These are phyloP conservation scores for Boletus huronensis DNA, from an alignment of 768 basidiomycete species.

Conservation along the genomic window DNA sequence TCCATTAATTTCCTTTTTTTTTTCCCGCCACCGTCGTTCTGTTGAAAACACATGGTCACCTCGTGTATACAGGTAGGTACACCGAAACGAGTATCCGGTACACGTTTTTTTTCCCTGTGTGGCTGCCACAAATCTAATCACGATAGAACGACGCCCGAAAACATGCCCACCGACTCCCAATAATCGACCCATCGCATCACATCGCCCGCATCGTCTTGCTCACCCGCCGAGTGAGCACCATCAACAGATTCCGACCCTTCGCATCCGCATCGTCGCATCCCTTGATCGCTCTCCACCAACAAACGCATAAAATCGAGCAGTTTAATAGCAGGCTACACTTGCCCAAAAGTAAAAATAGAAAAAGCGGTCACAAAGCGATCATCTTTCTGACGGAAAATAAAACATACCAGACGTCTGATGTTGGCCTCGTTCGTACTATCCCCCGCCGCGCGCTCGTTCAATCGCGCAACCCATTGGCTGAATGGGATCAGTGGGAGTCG, in stretches of 20 bases:
- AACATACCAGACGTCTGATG: slow-evolving; percentile 29
- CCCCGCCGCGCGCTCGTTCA: slow-evolving; percentile 10
- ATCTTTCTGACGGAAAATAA: slow-evolving; percentile 27
- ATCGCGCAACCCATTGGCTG: slow-evolving; percentile 33
- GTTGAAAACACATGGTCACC: background rate
- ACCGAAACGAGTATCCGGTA: background rate
- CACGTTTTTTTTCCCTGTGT: background rate
- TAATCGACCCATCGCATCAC: slow-evolving; percentile 37
- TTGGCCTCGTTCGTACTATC: slow-evolving; percentile 18
- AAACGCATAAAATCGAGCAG: slow-evolving; percentile 24
- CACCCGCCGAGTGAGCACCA: too few species aligned
- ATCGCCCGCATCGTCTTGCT: slow-evolving; percentile 36
- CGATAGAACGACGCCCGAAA: background rate
- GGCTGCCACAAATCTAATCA: background rate
- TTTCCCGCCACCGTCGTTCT: background rate
- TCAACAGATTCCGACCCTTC: background rate
- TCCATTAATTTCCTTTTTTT: background rate
- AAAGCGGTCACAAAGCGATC: slow-evolving; percentile 34
- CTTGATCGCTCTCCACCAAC: slow-evolving; percentile 18
- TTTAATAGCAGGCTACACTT: background rate
- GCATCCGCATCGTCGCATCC: background rate
- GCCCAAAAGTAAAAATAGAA: background rate
- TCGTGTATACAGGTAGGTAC: background rate
- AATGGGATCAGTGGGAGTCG: slow-evolving; percentile 32
- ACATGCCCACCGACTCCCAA: slow-evolving; percentile 32